These are phyloP conservation scores for Spathaspora gorwiae DNA, from an alignment of 805 yeast species.

Conservation along the genomic window DNA sequence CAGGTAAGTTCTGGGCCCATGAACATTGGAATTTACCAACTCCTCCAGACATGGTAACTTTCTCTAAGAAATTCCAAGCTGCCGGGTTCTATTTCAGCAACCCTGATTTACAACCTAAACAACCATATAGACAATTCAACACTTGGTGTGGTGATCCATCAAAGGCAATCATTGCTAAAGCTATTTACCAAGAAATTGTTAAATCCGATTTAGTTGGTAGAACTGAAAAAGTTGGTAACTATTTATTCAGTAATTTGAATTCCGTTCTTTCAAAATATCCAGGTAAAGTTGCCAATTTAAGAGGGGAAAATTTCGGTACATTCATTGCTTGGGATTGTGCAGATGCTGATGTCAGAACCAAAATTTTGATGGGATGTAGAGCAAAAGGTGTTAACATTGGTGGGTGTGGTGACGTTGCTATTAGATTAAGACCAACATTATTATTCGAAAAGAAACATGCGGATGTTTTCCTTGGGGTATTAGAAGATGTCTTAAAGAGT, in stretches of 20 bases:
- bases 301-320: conserved; percentile 62
- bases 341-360: conserved; percentile 40
- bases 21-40: conserved; percentile 60
- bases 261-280: conserved; percentile 39
- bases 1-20: conserved; percentile 72
- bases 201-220: conserved; percentile 46
- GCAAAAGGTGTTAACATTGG: conserved; percentile 60
- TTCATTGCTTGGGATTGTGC: conserved; percentile 63
- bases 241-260: conserved; percentile 43
- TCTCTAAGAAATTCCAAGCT: conserved; percentile 68
- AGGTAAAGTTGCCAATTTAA: conserved; percentile 40
- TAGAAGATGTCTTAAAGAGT: conserved; percentile 25
- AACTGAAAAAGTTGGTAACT: conserved; percentile 51
- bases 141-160: conserved; percentile 80
- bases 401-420: conserved; percentile 57
- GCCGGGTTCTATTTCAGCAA: conserved; percentile 68
- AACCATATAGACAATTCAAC: conserved; percentile 67
- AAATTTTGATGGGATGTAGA: conserved; percentile 43
- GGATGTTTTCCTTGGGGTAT: conserved; percentile 47
- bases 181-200: conserved; percentile 52
- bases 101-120: conserved; percentile 53
- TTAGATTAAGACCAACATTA: conserved; percentile 64
- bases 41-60: conserved; percentile 66
- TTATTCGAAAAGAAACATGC: conserved; percentile 60
- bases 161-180: conserved; percentile 57